Evolutionary conservation across 441 rosid genomes (phyloP), one percentile per base, ranked within the genome.

Genomic region (Syzygium syzygioides): DNA sequence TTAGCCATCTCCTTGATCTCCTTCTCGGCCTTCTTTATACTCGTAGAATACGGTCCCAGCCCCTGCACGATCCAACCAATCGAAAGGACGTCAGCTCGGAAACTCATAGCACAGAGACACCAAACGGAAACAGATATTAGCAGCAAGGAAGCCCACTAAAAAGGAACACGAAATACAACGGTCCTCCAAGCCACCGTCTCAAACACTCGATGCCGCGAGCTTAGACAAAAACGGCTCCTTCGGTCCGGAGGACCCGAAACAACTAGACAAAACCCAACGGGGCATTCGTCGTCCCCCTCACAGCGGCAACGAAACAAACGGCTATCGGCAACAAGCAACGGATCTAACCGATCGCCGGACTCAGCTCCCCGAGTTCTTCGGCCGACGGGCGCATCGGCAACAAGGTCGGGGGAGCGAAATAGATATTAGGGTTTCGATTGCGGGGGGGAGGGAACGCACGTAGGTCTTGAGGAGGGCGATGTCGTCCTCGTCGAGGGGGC

Each of bases 391-490:
- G 14, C n/a, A 9, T 45, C 48, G 48, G 7, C 48, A 45, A 45
- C 48, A 1, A 45, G 48, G 48, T 7, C 48, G 48, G 48, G 48
- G 48, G 48, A 45, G 48, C 48, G 48, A 45, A 45, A 45, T 45
- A 45, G 48, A 45, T 45, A 7, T 28, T 28, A 64, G 76, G 76
- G 76, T 30, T 64, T 28, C 8, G 64, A 26, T 59, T 12, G 45
- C 45, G 68, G 18, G 66, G 68, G 76, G 54, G 8, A 87, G 48
- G 48, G 54, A 57, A 64, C 91, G 86, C 94, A 98, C 99, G 62
- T 98, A 97, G 89, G 99, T 98, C 90, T 98, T 98, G 91, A 97
- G 98, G 34, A 98, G 96, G 32, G 99, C 99, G 88, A 98, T 96
- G 86, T 98, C 99, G 89, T 95, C 99, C 90, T 98, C 99, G 48